Base-by-base conservation (phyloP, 352 stramenopile species). In the Phytophthora chlamydospora region DNA sequence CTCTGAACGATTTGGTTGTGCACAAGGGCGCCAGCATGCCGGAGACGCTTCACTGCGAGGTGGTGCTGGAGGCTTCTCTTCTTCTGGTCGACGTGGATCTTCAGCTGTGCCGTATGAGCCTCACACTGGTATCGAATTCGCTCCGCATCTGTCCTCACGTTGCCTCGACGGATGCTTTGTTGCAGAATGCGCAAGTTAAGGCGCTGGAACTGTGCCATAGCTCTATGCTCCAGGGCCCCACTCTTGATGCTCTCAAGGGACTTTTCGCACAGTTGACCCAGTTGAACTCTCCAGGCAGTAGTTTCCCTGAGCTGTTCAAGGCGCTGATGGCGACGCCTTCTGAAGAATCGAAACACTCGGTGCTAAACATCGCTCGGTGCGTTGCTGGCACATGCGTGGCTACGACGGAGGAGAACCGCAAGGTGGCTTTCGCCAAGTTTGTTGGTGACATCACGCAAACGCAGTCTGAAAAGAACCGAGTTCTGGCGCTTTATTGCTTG, bases 51-150 rank as follows among this genome's bases (percentile, higher is more conserved):
- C 91, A 98, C 49, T 86, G 83, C 12, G 85, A 91, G 27, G 84
- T 99, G 6, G 75, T 99, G 7, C 73, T 87, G 13, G 96, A 99
- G 65, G 74, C 95, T 11, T 90, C 95, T 12, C 55, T 78, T 31
- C 83, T 99, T 11, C 84, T 99, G 45, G 80, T 90, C 11, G 96
- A 99, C 71, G 90, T 84, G n/a, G 97, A 99, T 68, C 75, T 99
- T 13, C 97, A 99, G 68, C 69, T 99, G 33, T 98, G 94, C 54
- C 93, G 98, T 59, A 85, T 98, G 36, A 89, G 91, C 34, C 86
- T 99, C 50, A 93, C 85, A 42, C 73, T 98, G 27, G 80, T 95
- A 33, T 85, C 80, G 21, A 85, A 90, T 42, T 71, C 91, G 1
- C 68, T 98, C 24, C 62, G 76, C 21, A 78, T 92, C 2, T 90